A percentile compares a stretch with the other conserved stretches of the same genome.
Conservation (phyloP, 192 early-diverging fungal species). For the Umbelopsis ramanniana region DNA sequence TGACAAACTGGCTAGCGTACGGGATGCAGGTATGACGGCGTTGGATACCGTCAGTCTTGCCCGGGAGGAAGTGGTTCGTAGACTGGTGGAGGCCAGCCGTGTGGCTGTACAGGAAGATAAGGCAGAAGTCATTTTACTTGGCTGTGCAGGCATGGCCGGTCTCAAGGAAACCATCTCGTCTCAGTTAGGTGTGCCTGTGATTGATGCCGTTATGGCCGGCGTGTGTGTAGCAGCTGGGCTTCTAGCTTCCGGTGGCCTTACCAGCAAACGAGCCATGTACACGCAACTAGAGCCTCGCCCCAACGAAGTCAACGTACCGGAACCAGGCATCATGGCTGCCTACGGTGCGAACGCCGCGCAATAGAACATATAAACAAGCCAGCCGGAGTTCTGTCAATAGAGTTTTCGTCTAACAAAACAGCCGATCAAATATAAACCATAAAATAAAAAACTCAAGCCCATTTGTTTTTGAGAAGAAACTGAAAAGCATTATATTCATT, state of each 20-base stretch:
- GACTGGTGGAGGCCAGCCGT: slow-evolving; percentile 12
- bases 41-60: slow-evolving; percentile 25
- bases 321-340: slow-evolving; percentile 26
- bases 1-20: slow-evolving; percentile 22
- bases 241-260: not conserved
- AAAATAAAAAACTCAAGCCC: not conserved
- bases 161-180: slow-evolving; percentile 6
- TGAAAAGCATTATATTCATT: slow-evolving; percentile 15
- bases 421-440: not conserved
- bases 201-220: slow-evolving; percentile 25
- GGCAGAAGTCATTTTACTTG: slow-evolving; percentile 26
- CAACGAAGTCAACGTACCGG: slow-evolving; percentile 24
- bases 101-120: slow-evolving; percentile 22
- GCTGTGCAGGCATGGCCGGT: slow-evolving; percentile 27
- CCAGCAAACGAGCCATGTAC: slow-evolving; percentile 25
- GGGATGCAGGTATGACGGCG: slow-evolving; percentile 28
- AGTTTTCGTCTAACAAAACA: not conserved
- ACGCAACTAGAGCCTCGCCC: slow-evolving; percentile 22
- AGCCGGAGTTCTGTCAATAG: too few relatives aligned
- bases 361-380: too few relatives aligned
- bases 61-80: slow-evolving; percentile 1
- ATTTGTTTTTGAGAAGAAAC: not conserved
- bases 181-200: slow-evolving; percentile 28
- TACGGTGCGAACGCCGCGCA: slow-evolving; percentile 2
- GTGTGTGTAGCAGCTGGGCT: slow-evolving; percentile 6